Evolutionary conservation across 495 filamentous ascomycete species (phyloP).

Genomic region (Daldinia childiae): DNA sequence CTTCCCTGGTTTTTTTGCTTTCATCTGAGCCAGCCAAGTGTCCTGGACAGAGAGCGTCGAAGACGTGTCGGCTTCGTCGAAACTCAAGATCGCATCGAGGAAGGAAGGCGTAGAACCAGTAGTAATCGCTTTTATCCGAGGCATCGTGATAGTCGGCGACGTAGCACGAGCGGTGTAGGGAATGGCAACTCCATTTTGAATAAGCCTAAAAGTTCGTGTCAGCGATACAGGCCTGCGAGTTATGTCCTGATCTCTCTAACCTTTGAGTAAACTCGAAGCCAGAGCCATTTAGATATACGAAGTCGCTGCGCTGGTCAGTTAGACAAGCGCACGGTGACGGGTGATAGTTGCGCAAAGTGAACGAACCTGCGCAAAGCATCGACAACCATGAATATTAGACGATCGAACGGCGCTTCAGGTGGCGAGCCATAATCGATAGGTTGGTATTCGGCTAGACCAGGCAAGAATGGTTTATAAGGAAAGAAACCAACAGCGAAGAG

Average conservation of each 20-base stretch:
- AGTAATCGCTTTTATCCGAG: slow-evolving; percentile 94
- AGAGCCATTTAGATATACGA: slow-evolving; percentile 83
- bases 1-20: slow-evolving; percentile 71
- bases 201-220: slow-evolving; percentile 68
- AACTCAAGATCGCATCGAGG: slow-evolving; percentile 94
- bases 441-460: slow-evolving; percentile 78
- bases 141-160: slow-evolving; percentile 98
- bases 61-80: slow-evolving; percentile 91
- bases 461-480: slow-evolving; percentile 92
- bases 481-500: slow-evolving; percentile 95
- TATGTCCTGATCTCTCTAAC: slow-evolving; percentile 56
- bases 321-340: slow-evolving; percentile 5
- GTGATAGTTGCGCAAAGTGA: slow-evolving; percentile 7
- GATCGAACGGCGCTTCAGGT: slow-evolving; percentile 78
- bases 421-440: slow-evolving; percentile 56
- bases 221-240: slow-evolving; percentile 14
- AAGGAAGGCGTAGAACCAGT: slow-evolving; percentile 97
- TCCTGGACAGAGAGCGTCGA: slow-evolving; percentile 88
- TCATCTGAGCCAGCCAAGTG: slow-evolving; percentile 94
- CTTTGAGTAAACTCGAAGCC: slow-evolving; percentile 91
- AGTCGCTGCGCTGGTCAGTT: slow-evolving; percentile 71
- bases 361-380: slow-evolving; percentile 89
- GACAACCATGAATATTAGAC: slow-evolving; percentile 95
- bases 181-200: slow-evolving; percentile 80
- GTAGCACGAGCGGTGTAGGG: slow-evolving; percentile 97